Base-by-base conservation (phyloP, 495 filamentous ascomycete species). In the Aspergillus homomorphus region DNA sequence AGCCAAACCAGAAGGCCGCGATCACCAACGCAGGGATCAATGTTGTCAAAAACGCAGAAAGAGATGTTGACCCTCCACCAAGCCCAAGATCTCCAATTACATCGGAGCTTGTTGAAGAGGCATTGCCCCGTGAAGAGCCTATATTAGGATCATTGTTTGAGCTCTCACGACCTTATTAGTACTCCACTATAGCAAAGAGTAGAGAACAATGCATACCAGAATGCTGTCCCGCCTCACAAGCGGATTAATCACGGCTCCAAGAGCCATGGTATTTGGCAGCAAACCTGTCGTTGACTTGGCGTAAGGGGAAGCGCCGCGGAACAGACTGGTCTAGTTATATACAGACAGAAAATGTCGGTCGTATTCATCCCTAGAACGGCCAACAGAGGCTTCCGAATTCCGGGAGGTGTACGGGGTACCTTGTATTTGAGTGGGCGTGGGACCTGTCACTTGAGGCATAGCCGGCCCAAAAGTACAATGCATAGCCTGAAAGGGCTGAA, bases 1-100 rank as follows among this genome's bases (percentile, higher is more conserved):
- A 66, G 24, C 71, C 66, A 43, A 91, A 62, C 72, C 89, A 90
- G 58, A 89, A 77, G 10, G 65, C 66, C 6, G 91, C 88, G 63
- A 87, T 74, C 20, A 92, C 58, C 16, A 84, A 69, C 21, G 89
- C 86, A 21, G 91, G 89, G 6, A 81, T 79, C 16, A 96, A 72
- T 9, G 91, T 94, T 52, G 87, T 83, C 50, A 92, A 56, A 64
- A 94, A 73, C 20, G 82, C 79, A 48, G 82, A 82, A 23, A 69
- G 63, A 4, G 76, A 79, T 0, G 76, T 76, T 16, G 73, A 70
- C 22, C 45, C 33, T 45, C 65, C 65, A 5, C 48, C 61, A 7
- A 66, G 69, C 14, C 65, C 72, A 21, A 77, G 58, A 15, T 63
- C 60, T 15, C 65, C 61, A n/a, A 68, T 64, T 18, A 67, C 50